phyloP scores from a whole-genome alignment of 1,284 basidiomycete species.

The Boletus mariae region DNA sequence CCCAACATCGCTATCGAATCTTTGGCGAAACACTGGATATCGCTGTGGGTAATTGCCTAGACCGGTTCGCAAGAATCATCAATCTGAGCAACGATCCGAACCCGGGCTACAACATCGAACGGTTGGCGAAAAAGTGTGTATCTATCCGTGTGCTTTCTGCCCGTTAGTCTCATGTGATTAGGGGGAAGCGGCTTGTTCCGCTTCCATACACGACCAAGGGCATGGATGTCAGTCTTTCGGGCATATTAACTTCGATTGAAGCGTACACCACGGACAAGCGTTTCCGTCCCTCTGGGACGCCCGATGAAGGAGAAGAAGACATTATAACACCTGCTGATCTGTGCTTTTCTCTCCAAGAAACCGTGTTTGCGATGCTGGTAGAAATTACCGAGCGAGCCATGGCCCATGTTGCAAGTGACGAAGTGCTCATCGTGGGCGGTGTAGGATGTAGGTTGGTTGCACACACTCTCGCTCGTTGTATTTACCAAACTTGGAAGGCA shows the following conservation, averaged over 20 bases:
- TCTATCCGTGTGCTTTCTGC: neutral
- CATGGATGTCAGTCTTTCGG: conserved; percentile 96
- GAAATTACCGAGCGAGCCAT: conserved; percentile 99
- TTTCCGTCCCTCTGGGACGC: conserved; percentile 48
- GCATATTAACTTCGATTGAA: conserved; percentile 87
- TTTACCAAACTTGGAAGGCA: conserved; percentile 50
- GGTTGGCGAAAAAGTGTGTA: conserved; percentile 82
- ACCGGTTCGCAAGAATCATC: conserved; percentile 96
- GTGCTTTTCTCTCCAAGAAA: conserved; percentile 97
- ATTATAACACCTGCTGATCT: conserved; percentile 91
- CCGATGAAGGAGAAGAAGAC: conserved; percentile 48
- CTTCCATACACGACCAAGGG: conserved; percentile 98
- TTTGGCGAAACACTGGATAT: conserved; percentile 99
- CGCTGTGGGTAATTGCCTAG: conserved; percentile 97
- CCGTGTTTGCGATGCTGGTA: conserved; percentile 97
- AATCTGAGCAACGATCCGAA: conserved; percentile 93
- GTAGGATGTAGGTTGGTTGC: conserved; percentile 83
- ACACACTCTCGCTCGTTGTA: neutral
- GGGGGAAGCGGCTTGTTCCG: conserved; percentile 71
- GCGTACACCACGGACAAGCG: conserved; percentile 82
- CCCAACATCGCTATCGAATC: conserved; percentile 94
- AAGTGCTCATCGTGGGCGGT: conserved; percentile 96
- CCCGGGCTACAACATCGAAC: conserved; percentile 99
- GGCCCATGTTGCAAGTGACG: conserved; percentile 96
- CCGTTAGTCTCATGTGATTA: conserved; percentile 25